Evolutionary conservation across 805 yeast species (phyloP).

Genomic region (Pichia deserticola): DNA sequence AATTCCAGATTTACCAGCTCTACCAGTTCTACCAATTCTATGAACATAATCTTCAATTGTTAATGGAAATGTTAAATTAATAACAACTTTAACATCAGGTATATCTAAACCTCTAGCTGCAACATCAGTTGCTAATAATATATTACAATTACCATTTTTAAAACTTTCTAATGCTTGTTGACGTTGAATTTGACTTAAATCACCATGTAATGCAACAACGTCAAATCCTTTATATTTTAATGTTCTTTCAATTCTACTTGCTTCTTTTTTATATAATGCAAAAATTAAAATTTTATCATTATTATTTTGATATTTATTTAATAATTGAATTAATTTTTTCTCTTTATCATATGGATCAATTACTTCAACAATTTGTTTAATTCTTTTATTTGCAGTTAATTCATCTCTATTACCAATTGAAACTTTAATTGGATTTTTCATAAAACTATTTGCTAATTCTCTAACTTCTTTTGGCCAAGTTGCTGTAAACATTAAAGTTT

Average conservation of each 20-base stretch:
- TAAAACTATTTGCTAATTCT: constrained; percentile 77
- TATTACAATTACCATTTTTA: constrained; percentile 67
- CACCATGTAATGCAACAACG: constrained; percentile 96
- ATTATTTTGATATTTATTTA: constrained; percentile 62
- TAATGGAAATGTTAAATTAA: constrained; percentile 93
- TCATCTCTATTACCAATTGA: constrained; percentile 94
- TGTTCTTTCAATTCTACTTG: constrained; percentile 77
- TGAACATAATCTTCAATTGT: constrained; percentile 98
- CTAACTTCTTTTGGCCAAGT: constrained; percentile 99
- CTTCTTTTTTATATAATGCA: constrained; percentile 95
- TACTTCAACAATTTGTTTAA: constrained; percentile 90
- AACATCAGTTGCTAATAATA: constrained; percentile 93
- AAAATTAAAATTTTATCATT: constrained; percentile 84
- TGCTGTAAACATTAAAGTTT: constrained; percentile 98
- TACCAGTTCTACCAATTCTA: constrained; percentile 99
- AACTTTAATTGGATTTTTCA: constrained; percentile 81
- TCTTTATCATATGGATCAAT: constrained; percentile 79
- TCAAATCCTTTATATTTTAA: constrained; percentile 65
- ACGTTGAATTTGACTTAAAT: constrained; percentile 86
- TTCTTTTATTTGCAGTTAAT: constrained; percentile 88
- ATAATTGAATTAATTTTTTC: constrained; percentile 58
- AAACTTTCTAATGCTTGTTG: constrained; percentile 79
- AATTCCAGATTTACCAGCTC: constrained; percentile 96
- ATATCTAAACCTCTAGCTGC: constrained; percentile 98
- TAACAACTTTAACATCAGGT: constrained; percentile 93